Evolutionary conservation across 1,284 basidiomycete species (phyloP), one percentile per base, ranked within the genome.

Genomic region (Ganoderma multipileum): DNA sequence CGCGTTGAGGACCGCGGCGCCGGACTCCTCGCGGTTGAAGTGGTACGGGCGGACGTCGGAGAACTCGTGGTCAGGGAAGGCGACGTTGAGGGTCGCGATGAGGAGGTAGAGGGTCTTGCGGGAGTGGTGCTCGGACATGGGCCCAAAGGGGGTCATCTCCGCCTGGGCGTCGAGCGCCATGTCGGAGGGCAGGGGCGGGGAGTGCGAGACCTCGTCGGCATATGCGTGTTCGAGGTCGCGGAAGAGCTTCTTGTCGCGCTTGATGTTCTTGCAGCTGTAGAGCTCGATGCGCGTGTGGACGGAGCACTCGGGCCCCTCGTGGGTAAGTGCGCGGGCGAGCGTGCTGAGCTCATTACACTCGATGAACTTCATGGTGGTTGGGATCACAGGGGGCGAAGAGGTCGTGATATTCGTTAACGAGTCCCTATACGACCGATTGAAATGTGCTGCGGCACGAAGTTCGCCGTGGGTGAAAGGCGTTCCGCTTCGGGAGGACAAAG

Each of bases 1-100:
- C 1, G 92, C 87, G 74, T 93, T 92, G 67, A 96, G 88, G 42
- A 96, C 92, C 75, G 83, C 86, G 2, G 92, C 90, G 52, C 91
- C 92, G 64, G 84, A 91, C 80, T 93, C 89, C 77, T 96, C 93
- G 72, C 89, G 92, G 81, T 89, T 92, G 80, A 99, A 99, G 75
- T 98, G 95, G 39, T 92, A 92, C 0, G 96, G 95, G 42, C 94
- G 90, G 65, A 98, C 94, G 76, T 95, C 92, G 28, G 94, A 95
- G 83, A 99, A 99, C 79, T 99, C 97, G 82, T 99, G 91, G 85
- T 99, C 97, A 0, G 97, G 97, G 79, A 98, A 99, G 3, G 97
- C 97, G 75, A 95, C 90, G 83, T 99, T 99, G 76, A 99, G 92
- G 3, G 96, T 97, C 18, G 96, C 94, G 75, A 99, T 98, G 78